Conservation (phyloP, 2,329 filamentous ascomycete genomes). For the Tolypocladium sp. region DNA sequence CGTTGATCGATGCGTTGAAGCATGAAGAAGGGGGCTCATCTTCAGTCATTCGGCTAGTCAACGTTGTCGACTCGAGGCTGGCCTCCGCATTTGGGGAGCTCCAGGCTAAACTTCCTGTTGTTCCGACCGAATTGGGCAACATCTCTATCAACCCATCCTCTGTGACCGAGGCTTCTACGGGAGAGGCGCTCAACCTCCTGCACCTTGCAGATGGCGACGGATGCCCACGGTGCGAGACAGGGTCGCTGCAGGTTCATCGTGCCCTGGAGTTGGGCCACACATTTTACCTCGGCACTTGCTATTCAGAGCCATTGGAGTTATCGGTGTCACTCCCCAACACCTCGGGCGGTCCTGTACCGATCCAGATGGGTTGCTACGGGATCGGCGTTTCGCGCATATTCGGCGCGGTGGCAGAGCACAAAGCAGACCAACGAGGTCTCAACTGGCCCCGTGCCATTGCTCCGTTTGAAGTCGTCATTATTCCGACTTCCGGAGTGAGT, state of each 20-base stretch:
- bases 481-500: constrained; percentile 40
- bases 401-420: constrained; percentile 70
- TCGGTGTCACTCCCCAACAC: constrained; percentile 35
- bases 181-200: constrained; percentile 48
- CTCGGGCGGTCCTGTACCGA: constrained; percentile 31
- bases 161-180: constrained; percentile 23
- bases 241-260: constrained; percentile 54
- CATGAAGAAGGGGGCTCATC: constrained; percentile 1
- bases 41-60: constrained; percentile 14
- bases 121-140: constrained; percentile 9
- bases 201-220: constrained; percentile 56
- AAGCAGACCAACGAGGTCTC: constrained; percentile 63
- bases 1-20: constrained; percentile 37
- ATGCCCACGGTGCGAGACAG: constrained; percentile 62
- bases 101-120: constrained; percentile 12
- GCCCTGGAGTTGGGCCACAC: constrained; percentile 92
- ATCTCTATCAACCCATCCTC: constrained; percentile 7
- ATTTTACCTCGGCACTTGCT: constrained; percentile 85
- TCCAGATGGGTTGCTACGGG: constrained; percentile 95
- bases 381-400: constrained; percentile 90
- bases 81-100: constrained; percentile 13
- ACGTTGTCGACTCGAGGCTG: constrained; percentile 25
- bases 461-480: constrained; percentile 68
- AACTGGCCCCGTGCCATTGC: constrained; percentile 85
- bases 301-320: constrained; percentile 66